phyloP scores from a whole-genome alignment of 1,284 basidiomycete genomes.

The Tilletiopsis washingtonensis region DNA sequence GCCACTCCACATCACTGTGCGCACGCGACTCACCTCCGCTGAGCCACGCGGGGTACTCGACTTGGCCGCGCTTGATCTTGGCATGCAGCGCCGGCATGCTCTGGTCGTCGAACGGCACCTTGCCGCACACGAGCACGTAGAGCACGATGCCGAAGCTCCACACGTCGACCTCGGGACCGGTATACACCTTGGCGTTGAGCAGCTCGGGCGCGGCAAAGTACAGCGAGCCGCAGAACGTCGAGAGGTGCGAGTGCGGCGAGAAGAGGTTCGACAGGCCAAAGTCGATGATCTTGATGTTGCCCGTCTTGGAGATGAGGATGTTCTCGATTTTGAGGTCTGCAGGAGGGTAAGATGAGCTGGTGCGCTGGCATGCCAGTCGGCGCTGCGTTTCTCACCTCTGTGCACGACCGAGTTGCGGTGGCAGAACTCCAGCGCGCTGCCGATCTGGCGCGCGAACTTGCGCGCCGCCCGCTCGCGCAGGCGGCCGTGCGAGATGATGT shows the following conservation, averaged over 20 bases:
- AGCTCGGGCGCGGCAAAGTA: constrained; percentile 98
- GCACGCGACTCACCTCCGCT: constrained; percentile 62
- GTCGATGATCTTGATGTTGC: constrained; percentile 99
- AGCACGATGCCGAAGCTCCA: constrained; percentile 99
- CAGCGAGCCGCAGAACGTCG: constrained; percentile 92
- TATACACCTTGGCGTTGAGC: constrained; percentile 90
- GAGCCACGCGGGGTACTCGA: constrained; percentile 95
- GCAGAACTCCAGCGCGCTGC: constrained; percentile 89
- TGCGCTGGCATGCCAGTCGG: background rate
- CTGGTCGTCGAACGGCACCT: constrained; percentile 98
- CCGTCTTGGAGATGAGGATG: constrained; percentile 95
- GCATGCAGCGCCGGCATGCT: constrained; percentile 98
- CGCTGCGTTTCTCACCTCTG: constrained; percentile 51
- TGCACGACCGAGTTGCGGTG: constrained; percentile 97
- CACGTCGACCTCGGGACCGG: constrained; percentile 93
- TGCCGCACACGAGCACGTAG: constrained; percentile 94
- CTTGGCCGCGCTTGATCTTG: constrained; percentile 94
- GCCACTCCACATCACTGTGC: background rate
- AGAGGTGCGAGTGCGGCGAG: constrained; percentile 71
- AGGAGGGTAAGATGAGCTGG: background rate
- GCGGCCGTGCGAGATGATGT: constrained; percentile 97
- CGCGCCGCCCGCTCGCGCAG: constrained; percentile 87
- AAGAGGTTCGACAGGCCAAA: constrained; percentile 98
- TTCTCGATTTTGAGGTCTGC: constrained; percentile 95
- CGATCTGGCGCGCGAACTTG: constrained; percentile 95